Evolutionary conservation across 1,284 basidiomycete species (phyloP).

Genomic region (Neonothopanus nambi): DNA sequence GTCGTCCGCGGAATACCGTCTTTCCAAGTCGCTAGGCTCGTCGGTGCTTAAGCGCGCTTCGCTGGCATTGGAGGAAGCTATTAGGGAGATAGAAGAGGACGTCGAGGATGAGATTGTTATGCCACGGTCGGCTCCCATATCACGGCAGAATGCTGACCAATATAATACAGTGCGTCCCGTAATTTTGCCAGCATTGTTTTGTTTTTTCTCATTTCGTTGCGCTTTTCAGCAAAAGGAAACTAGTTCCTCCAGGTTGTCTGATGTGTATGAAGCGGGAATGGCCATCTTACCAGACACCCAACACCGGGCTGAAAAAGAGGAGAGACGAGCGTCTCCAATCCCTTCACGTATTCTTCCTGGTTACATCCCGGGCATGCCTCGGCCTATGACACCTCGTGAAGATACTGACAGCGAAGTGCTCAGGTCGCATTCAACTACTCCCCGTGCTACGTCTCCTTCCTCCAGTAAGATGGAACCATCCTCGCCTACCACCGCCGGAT

Average conservation of each 20-base stretch:
- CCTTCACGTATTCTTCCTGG: constrained; percentile 71
- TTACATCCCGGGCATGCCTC: constrained; percentile 85
- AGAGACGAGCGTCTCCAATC: constrained; percentile 54
- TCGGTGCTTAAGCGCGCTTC: constrained; percentile 64
- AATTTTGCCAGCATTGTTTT: not conserved
- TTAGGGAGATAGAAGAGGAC: constrained; percentile 70
- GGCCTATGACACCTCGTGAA: constrained; percentile 81
- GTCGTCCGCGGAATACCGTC: constrained; percentile 42
- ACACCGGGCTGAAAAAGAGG: constrained; percentile 42
- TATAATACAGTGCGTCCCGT: constrained; percentile 25
- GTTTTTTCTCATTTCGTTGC: constrained; percentile 7
- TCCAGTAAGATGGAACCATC: constrained; percentile 10
- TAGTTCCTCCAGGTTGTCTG: constrained; percentile 18
- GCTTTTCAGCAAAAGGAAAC: constrained; percentile 30
- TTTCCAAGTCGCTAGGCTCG: constrained; percentile 52
- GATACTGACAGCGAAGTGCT: constrained; percentile 64
- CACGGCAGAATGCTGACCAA: constrained; percentile 35
- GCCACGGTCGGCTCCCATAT: constrained; percentile 58
- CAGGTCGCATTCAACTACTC: constrained; percentile 75
- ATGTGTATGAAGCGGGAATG: constrained; percentile 57
- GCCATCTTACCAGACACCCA: constrained; percentile 67
- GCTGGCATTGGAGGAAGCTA: constrained; percentile 68
- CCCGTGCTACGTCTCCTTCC: constrained; percentile 69
- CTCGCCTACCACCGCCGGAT: constrained; percentile 30
- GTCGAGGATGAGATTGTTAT: constrained; percentile 72